phyloP scores from a whole-genome alignment of 2,329 filamentous ascomycete genomes.

The Calonectria pseudoreteaudii region DNA sequence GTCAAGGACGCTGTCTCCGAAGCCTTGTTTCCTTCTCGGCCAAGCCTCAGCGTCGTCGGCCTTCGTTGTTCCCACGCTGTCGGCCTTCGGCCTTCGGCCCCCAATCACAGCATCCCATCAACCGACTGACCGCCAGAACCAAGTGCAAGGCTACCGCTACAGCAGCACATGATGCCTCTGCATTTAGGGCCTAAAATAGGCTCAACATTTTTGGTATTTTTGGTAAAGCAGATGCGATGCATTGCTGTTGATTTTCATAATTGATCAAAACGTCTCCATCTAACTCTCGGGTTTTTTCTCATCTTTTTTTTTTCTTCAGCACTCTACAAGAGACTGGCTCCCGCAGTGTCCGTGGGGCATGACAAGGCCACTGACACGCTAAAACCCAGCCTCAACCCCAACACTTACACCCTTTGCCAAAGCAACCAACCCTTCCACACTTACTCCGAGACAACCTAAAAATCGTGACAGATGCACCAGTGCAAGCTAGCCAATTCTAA shows the following conservation, averaged over 20 bases:
- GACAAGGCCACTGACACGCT: not conserved
- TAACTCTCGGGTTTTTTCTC: not conserved
- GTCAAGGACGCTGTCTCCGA: not conserved
- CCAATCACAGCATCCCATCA: not conserved
- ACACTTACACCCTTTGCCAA: not conserved
- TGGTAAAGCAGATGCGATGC: too few species aligned
- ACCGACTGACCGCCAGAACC: not conserved
- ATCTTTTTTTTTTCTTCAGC: not conserved
- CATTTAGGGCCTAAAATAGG: not conserved
- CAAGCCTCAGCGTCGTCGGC: not conserved
- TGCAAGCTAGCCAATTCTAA: not conserved
- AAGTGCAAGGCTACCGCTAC: not conserved
- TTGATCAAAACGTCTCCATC: not conserved
- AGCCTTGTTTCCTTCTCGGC: not conserved
- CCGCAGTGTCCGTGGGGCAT: too few species aligned
- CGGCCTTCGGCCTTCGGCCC: conserved; percentile 18
- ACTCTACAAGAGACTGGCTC: not conserved
- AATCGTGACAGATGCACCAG: not conserved
- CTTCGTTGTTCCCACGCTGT: conserved; percentile 8
- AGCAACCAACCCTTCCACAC: not conserved
- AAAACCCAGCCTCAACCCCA: not conserved
- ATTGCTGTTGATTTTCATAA: not conserved
- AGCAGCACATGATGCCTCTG: not conserved
- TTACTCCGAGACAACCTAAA: not conserved
- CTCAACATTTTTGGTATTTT: not conserved